A percentile compares a stretch with the other conserved stretches of the same genome.
phyloP scores from a whole-genome alignment of 257 asterid genomes.

The Solanum piurae region DNA sequence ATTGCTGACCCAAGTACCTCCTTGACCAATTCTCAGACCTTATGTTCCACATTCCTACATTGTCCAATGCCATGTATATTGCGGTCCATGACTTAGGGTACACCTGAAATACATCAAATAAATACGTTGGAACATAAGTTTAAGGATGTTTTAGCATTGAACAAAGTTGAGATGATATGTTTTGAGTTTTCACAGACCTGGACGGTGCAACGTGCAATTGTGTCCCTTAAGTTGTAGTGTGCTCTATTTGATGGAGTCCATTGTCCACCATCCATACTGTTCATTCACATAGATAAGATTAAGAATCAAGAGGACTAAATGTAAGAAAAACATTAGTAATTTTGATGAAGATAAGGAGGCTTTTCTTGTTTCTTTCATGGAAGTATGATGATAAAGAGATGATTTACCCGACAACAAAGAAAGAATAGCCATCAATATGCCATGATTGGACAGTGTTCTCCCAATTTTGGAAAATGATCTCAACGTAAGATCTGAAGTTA shows the following conservation, averaged over 20 bases:
- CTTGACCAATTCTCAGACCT: conserved; percentile 91
- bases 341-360: not conserved
- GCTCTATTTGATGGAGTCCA: conserved; percentile 68
- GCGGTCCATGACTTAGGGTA: conserved; percentile 91
- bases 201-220: conserved; percentile 67
- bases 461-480: conserved; percentile 84
- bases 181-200: conserved; percentile 36
- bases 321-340: not conserved
- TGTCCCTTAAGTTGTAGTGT: conserved; percentile 61
- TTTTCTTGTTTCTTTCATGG: not conserved
- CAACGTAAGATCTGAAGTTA: conserved; percentile 52
- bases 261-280: conserved; percentile 85
- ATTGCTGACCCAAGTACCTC: conserved; percentile 85
- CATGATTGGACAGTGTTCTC: conserved; percentile 81
- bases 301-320: not conserved
- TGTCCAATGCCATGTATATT: conserved; percentile 71
- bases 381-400: not conserved
- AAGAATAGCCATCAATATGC: conserved; percentile 81
- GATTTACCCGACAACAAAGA: conserved; percentile 84
- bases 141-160: not conserved
- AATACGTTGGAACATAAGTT: not conserved
- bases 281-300: conserved; percentile 8
- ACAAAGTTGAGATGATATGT: not conserved
- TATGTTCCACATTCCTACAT: conserved; percentile 94
- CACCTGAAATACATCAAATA: conserved; percentile 38